Base-by-base conservation (phyloP, 73 alveolate species). In the Paramecium primaurelia region DNA sequence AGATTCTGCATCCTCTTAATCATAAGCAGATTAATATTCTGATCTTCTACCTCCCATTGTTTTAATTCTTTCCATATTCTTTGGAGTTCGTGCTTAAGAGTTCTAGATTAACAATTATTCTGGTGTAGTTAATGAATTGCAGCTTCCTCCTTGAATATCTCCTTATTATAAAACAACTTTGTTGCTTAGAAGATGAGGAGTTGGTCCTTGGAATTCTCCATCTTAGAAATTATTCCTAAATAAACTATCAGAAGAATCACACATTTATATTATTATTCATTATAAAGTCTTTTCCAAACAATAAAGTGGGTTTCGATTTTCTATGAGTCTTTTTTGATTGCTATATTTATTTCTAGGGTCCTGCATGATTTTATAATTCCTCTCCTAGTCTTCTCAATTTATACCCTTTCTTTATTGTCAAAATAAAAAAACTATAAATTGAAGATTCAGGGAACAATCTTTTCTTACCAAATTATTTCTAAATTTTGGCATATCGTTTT, bases 311-410 rank as follows among this genome's bases (percentile, higher is more conserved):
- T n/a, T 64, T 64, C 60, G 84, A 64, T 64, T 64, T 64, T 26
- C 84, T 64, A 34, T 64, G 84, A 3, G 51, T 3, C 26, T 64
- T 64, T 64, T 4, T 28, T 16, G 42, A 34, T 12, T 11, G 2
- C 4, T 22, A 22, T 22, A 42, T 4, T 2, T 51, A 25, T 28
- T 64, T 64, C 6, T 20, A 64, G n/a, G 47, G 84, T 64, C 69
- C 32, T 4, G 26, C 28, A 25, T 32, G 42, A 7, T 64, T 64
- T 64, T 28, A 64, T 26, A 64, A 28, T 12, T 64, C 84, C 16
- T 36, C 88, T 36, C 64, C 88, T 4, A 75, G 60, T 75, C 40
- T 75, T 75, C 60, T 75, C 20, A 75, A 42, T 75, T 75, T 75
- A 75, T 12, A 36, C 2, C 68, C 88, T 42, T 75, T 75, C 12